Conservation (phyloP, 345 rosid genomes). For the Hibiscus tridactylites region DNA sequence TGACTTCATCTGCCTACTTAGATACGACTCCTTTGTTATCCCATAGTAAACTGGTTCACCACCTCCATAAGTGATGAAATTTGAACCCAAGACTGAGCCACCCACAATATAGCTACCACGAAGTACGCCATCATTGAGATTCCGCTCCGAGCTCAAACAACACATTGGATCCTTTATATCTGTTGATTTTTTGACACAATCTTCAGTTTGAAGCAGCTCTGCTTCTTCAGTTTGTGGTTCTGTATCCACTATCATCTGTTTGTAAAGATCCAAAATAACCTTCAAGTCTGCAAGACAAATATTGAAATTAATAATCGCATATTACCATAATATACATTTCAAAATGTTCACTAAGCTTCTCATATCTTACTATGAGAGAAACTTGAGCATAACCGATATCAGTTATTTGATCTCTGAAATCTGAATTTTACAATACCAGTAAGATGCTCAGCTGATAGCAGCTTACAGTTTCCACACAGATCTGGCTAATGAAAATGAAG, state of each 20-base stretch:
- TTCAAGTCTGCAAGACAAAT: constrained; percentile 47
- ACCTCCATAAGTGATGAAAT: constrained; percentile 51
- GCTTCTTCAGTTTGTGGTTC: constrained; percentile 6
- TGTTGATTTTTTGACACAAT: constrained; percentile 18
- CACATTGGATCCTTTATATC: not conserved
- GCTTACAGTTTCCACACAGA: not conserved
- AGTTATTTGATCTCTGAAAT: not conserved
- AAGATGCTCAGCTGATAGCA: not conserved
- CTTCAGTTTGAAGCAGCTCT: constrained; percentile 3
- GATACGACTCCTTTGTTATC: constrained; percentile 53
- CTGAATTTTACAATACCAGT: not conserved
- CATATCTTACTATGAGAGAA: not conserved
- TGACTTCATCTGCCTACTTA: constrained; percentile 26
- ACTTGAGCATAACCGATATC: not conserved
- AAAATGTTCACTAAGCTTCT: not conserved
- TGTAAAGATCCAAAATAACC: constrained; percentile 47
- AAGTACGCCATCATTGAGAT: constrained; percentile 11
- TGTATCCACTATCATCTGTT: constrained; percentile 43
- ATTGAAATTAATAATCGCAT: not conserved
- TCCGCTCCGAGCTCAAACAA: not conserved
- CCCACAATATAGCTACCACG: constrained; percentile 39
- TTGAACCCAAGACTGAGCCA: constrained; percentile 82
- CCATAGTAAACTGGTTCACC: constrained; percentile 48
- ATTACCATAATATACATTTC: not conserved
- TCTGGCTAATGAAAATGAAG: not conserved